Percentiles rank a stretch among this genome's conserved stretches.
Conservation (phyloP, 805 yeast species). For the Lipomyces japonicus region DNA sequence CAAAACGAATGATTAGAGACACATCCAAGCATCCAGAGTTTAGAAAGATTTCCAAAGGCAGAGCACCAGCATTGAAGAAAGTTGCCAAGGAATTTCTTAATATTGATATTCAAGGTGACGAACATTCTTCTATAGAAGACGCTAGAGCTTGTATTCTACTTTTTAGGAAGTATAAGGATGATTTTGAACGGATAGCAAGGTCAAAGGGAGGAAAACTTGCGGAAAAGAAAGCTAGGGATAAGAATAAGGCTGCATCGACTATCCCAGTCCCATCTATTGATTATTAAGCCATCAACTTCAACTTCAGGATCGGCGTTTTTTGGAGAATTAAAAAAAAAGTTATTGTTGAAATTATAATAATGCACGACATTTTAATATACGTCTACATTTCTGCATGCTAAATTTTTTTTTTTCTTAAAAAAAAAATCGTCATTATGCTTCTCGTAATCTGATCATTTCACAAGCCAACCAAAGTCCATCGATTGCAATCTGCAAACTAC, state of each 20-base stretch:
- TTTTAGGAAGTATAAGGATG: slow-evolving; percentile 59
- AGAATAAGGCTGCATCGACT: background rate
- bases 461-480: slow-evolving; percentile 25
- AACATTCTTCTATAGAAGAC: slow-evolving; percentile 87
- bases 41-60: slow-evolving; percentile 53
- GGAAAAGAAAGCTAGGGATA: background rate
- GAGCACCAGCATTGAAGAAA: slow-evolving; percentile 68
- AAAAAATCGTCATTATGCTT: slow-evolving; percentile 2
- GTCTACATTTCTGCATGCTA: too few species aligned
- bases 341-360: too few species aligned
- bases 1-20: slow-evolving; percentile 61
- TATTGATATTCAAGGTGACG: slow-evolving; percentile 62
- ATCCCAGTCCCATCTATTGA: too few species aligned
- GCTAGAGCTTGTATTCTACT: slow-evolving; percentile 83
- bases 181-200: slow-evolving; percentile 46
- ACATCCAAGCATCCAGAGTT: slow-evolving; percentile 51
- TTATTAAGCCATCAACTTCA: too few species aligned
- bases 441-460: slow-evolving; percentile 6
- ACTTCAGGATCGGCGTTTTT: background rate
- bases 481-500: slow-evolving; percentile 18
- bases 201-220: background rate
- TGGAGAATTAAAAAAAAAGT: background rate
- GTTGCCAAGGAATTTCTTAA: slow-evolving; percentile 55
- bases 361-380: too few species aligned
- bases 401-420: too few species aligned